A percentile compares a stretch with the other conserved stretches of the same genome.
phyloP scores from a whole-genome alignment of 805 yeast species.

The Saitoella complicata region DNA sequence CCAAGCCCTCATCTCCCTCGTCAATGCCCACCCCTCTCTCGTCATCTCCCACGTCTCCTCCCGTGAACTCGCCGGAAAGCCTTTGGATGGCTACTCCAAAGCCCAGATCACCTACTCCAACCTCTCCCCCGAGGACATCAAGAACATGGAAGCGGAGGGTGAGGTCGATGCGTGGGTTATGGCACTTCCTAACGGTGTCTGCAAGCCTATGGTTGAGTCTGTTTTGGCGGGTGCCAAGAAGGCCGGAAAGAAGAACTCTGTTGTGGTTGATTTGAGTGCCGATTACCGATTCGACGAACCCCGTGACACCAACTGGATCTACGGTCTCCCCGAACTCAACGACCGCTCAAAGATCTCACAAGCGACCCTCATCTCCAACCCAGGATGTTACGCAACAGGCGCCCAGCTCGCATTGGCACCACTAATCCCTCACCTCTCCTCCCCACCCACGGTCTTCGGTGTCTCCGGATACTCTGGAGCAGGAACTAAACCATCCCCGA shows the following conservation, averaged over 20 bases:
- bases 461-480: constrained; percentile 99
- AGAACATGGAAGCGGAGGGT: constrained; percentile 52
- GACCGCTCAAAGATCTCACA: constrained; percentile 47
- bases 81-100: constrained; percentile 75
- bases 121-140: constrained; percentile 74
- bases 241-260: constrained; percentile 46
- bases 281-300: constrained; percentile 74
- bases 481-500: constrained; percentile 96
- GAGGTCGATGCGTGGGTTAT: constrained; percentile 94
- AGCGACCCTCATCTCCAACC: constrained; percentile 80
- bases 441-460: constrained; percentile 78
- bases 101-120: constrained; percentile 66
- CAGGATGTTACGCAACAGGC: constrained; percentile 99
- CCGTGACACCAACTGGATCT: constrained; percentile 60
- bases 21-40: constrained; percentile 72
- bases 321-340: constrained; percentile 88
- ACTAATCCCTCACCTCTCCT: constrained; percentile 42
- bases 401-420: constrained; percentile 91
- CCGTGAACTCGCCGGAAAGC: constrained; percentile 80
- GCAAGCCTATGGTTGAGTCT: constrained; percentile 37
- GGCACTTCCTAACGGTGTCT: constrained; percentile 98
- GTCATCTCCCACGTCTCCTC: constrained; percentile 90
- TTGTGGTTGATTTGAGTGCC: constrained; percentile 83
- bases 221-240: constrained; percentile 18
- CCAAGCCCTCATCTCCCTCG: constrained; percentile 73